Conservation (phyloP, 106 monocot species). For the Posidonia australis region DNA sequence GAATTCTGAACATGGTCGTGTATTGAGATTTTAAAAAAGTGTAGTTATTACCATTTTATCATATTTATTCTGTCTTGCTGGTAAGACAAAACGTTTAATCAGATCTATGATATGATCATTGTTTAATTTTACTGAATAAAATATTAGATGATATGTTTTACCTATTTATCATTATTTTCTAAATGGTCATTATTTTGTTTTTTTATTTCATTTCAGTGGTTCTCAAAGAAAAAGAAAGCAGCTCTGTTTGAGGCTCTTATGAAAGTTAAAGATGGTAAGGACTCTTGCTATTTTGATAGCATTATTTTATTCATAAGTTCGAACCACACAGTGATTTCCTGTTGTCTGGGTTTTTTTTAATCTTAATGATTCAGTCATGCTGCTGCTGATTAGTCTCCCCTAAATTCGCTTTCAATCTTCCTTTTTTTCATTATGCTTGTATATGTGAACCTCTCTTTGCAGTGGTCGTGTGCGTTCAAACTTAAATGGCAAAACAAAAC, state of each 20-base stretch:
- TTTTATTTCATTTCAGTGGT: constrained; percentile 16
- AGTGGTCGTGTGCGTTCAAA: not conserved
- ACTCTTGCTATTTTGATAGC: not conserved
- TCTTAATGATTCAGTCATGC: too few relatives aligned
- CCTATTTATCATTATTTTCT: not conserved
- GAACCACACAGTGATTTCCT: not conserved
- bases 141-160: too few relatives aligned
- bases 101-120: not conserved
- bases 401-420: too few relatives aligned
- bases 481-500: not conserved
- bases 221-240: constrained; percentile 12
- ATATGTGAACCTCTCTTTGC: not conserved
- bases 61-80: too few relatives aligned
- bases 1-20: too few relatives aligned
- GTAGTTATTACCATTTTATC: too few relatives aligned
- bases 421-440: not conserved
- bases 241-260: constrained; percentile 27
- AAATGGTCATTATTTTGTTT: not conserved
- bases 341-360: not conserved
- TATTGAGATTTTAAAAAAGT: too few relatives aligned
- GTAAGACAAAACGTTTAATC: not conserved
- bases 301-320: not conserved
- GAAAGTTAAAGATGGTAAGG: constrained; percentile 24
- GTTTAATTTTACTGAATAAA: too few relatives aligned
- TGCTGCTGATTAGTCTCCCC: too few relatives aligned